Base-by-base conservation (phyloP, 345 rosid genomes). In the Heritiera littoralis region DNA sequence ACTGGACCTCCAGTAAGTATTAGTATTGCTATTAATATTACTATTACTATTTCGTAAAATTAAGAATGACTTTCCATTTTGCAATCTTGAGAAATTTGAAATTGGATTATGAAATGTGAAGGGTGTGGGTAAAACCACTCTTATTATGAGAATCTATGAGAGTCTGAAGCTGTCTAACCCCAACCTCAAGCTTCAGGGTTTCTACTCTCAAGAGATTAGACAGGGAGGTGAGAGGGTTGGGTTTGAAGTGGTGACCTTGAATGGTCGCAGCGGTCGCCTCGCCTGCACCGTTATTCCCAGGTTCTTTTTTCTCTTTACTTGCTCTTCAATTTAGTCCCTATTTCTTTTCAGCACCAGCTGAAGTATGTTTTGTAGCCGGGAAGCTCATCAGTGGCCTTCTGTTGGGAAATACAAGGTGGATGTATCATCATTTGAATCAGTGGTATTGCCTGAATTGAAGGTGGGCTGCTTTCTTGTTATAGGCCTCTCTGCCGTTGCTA, bases 71-170 rank as follows among this genome's bases (percentile, higher is more conserved):
- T 66, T 66, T 38, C 38, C 38, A 0, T 18, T 60, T 63, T 30
- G 40, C 40, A n/a, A 67, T 41, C 52, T 41, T 66, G 13, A 9
- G 30, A 32, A 30, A 8, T 51, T 15, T 15, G 45, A 51, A 32
- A 15, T 17, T 17, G 61, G 28, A 32, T 32, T 17, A 10, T 15
- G 18, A 15, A 45, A 45, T 41, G 28, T 18, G 79, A 84, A 92
- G 94, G 94, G 92, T 7, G 94, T 89, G 61, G 97, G 97, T 15
- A 92, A 92, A 86, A 86, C 90, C 80, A 91, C 92, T 60, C 84
- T 92, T 82, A 88, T 91, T n/a, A 86, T 70, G 78, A 84, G 86
- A 75, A 88, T 91, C 64, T 83, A 83, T 45, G 93, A 92, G 43
- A 84, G 66, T 77, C 87, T 90, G 67, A 89, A 72, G 68, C 35